These are phyloP conservation scores for Elymus sibiricus DNA, from an alignment of 176 grass and related monocot genomes.

Conservation along the genomic window DNA sequence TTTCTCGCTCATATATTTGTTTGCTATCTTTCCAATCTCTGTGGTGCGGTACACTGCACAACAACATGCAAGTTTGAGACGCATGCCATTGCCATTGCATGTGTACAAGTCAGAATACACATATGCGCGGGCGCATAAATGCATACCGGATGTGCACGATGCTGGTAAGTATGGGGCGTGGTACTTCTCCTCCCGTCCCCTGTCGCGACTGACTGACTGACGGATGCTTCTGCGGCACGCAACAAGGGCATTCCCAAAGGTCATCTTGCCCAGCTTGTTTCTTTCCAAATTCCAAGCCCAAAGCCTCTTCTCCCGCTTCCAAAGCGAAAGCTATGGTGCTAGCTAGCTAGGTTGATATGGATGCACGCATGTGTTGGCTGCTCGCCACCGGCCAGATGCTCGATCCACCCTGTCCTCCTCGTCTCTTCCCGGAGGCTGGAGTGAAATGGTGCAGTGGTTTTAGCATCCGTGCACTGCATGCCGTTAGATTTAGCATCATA, in stretches of 20 bases:
- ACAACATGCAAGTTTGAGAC: too few relatives aligned
- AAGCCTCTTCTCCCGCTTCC: slow-evolving; percentile 17
- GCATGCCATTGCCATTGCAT: too few relatives aligned
- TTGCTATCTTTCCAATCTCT: not conserved
- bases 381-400: not conserved
- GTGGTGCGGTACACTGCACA: too few relatives aligned
- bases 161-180: not conserved
- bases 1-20: not conserved
- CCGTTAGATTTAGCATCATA: not conserved
- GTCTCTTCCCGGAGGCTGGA: too few relatives aligned
- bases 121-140: not conserved
- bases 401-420: not conserved
- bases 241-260: slow-evolving; percentile 22
- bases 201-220: not conserved
- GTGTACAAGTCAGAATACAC: too few relatives aligned
- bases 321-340: not conserved
- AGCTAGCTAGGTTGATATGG: not conserved
- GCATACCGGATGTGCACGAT: not conserved
- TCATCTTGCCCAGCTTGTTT: slow-evolving; percentile 16
- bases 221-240: slow-evolving; percentile 21
- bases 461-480: not conserved
- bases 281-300: not conserved
- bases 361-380: not conserved
- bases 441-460: not conserved
- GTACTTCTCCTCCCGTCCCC: not conserved